Evolutionary conservation across 495 filamentous ascomycete species (phyloP).

Genomic region (Poronia punctata): DNA sequence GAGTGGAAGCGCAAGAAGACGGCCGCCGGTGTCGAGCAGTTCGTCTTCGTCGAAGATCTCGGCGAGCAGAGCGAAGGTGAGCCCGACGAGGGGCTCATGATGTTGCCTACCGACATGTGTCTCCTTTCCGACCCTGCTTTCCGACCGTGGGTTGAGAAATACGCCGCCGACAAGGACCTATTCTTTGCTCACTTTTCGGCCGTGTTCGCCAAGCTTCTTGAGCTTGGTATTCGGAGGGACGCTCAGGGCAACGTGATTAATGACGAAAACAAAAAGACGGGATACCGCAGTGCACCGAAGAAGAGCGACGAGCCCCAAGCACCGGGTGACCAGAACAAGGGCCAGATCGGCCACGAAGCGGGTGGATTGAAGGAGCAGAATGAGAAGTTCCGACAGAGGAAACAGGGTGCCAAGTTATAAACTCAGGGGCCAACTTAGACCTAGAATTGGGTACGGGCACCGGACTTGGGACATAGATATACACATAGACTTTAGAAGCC

Average conservation of each 20-base stretch:
- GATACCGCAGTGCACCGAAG: slow-evolving; percentile 53
- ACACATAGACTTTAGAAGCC: too few species aligned
- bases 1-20: slow-evolving; percentile 48
- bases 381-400: slow-evolving; percentile 17
- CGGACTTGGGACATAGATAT: too few species aligned
- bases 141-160: slow-evolving; percentile 48
- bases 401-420: slow-evolving; percentile 13
- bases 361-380: slow-evolving; percentile 21
- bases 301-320: slow-evolving; percentile 45
- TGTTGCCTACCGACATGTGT: slow-evolving; percentile 41
- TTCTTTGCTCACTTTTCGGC: slow-evolving; percentile 57
- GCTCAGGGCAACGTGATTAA: slow-evolving; percentile 42
- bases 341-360: slow-evolving; percentile 15
- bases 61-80: slow-evolving; percentile 46
- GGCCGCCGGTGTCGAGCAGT: slow-evolving; percentile 48
- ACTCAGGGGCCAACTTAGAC: too few species aligned
- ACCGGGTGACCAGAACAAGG: slow-evolving; percentile 23
- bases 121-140: slow-evolving; percentile 30
- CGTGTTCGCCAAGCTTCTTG: slow-evolving; percentile 56
- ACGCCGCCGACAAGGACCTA: slow-evolving; percentile 52
- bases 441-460: neutral
- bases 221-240: slow-evolving; percentile 53
- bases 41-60: slow-evolving; percentile 54
- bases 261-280: slow-evolving; percentile 46
- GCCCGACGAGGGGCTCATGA: slow-evolving; percentile 49